A percentile compares a stretch with the other conserved stretches of the same genome.
Conservation (phyloP, 139 green algal genomes). For the Chlorella sp. region DNA sequence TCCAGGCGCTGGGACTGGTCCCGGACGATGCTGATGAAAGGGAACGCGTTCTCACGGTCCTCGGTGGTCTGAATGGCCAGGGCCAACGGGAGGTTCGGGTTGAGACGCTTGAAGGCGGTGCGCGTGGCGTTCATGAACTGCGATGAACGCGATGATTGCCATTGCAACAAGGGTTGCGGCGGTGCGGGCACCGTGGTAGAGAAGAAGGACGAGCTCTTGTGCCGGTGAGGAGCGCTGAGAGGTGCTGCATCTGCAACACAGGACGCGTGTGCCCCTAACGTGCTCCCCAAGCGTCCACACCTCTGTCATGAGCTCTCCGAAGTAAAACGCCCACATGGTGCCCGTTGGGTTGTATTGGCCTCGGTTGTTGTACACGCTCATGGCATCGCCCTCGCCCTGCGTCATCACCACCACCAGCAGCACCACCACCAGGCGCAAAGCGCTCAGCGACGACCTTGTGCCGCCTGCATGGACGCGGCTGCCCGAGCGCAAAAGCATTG, state of each 20-base stretch:
- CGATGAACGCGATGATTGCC: not conserved
- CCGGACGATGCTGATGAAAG: not conserved
- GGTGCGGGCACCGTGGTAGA: not conserved
- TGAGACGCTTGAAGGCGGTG: not conserved
- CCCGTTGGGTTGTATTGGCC: not conserved
- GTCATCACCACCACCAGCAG: not conserved
- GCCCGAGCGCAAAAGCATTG: not conserved
- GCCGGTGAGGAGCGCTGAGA: not conserved
- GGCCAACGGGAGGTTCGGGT: not conserved
- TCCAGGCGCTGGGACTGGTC: not conserved
- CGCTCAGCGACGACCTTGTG: not conserved
- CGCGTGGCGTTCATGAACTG: not conserved
- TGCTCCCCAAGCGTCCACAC: too few relatives aligned
- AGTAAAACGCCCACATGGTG: not conserved
- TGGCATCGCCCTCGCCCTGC: not conserved
- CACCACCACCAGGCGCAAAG: not conserved
- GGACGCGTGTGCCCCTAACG: too few relatives aligned
- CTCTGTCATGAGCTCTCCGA: not conserved
- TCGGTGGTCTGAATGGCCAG: not conserved
- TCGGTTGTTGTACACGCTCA: not conserved
- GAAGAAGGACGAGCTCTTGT: not conserved
- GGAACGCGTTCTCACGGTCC: constrained; percentile 4
- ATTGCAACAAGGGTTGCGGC: not conserved
- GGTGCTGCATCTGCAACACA: too few relatives aligned
- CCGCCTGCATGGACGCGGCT: not conserved